These are phyloP conservation scores for Selenicereus undatus DNA, from an alignment of 148 eudicot genomes.

Conservation along the genomic window DNA sequence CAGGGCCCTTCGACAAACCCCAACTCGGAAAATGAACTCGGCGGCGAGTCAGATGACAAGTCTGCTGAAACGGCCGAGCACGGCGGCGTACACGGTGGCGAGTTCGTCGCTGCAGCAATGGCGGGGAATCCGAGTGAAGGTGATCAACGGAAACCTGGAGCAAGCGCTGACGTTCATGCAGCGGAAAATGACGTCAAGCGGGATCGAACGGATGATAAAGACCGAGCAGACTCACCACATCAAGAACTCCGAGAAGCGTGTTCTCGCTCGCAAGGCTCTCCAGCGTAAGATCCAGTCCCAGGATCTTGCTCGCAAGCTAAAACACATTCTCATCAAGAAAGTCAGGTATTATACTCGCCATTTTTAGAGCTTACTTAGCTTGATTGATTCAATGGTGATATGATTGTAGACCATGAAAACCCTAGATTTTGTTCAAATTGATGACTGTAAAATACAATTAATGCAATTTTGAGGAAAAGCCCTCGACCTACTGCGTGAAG, in stretches of 20 bases:
- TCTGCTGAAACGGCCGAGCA: constrained; percentile 17
- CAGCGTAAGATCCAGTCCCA: constrained; percentile 50
- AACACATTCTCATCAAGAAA: constrained; percentile 66
- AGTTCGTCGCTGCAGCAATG: constrained; percentile 51
- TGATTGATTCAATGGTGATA: too few relatives aligned
- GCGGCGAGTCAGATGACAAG: constrained; percentile 1
- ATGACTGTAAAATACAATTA: too few relatives aligned
- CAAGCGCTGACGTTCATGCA: constrained; percentile 61
- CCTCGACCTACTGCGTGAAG: too few relatives aligned
- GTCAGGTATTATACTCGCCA: constrained; percentile 47
- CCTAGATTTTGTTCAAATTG: too few relatives aligned
- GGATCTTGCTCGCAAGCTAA: constrained; percentile 70
- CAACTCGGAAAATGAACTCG: neutral
- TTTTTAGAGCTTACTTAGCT: too few relatives aligned
- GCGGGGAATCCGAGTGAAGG: constrained; percentile 73
- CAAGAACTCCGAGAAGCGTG: constrained; percentile 86
- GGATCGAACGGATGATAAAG: constrained; percentile 71
- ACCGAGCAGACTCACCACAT: constrained; percentile 47
- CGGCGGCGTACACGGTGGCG: neutral
- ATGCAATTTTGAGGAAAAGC: too few relatives aligned
- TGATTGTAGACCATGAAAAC: too few relatives aligned
- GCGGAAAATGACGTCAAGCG: constrained; percentile 72
- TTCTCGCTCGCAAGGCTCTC: constrained; percentile 59
- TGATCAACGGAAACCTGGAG: constrained; percentile 55
- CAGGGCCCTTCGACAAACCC: too few relatives aligned